Base-by-base conservation (phyloP, 495 filamentous ascomycete genomes). In the Aspergillus olivimuriae region DNA sequence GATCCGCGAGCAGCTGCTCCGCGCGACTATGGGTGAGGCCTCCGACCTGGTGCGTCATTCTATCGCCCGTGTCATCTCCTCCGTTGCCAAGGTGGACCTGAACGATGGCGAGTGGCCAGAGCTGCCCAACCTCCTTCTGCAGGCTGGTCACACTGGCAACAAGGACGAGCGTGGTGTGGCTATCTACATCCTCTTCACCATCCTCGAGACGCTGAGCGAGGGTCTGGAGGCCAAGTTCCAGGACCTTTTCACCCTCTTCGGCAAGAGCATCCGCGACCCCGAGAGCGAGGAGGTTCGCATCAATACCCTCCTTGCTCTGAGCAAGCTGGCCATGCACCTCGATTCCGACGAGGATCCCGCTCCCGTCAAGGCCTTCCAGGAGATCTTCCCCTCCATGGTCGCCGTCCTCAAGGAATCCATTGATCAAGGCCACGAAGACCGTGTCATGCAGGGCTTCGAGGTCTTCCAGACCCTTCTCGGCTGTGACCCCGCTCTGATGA, bases 381-480 rank as follows among this genome's bases (percentile, higher is more conserved):
- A 77, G 20, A 74, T 88, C 31, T 71, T 97, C 34, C 94, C 92
- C 8, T 57, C 80, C 48, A 94, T 97, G 89, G 89, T 97, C 26
- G 76, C 76, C 16, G 86, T 96, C 8, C 76, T 98, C 37, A 91
- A 95, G 72, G 74, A 81, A 35, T 77, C 85, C 17, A 81, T 97
- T 41, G 76, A 84, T 50, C 72, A 75, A 21, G 75, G 78, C 7
- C 83, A 97, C 55, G 91, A 95, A 47, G 90, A 94, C 51, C 83
- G 82, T 47, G 77, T 83, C 38, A 85, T 87, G 65, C 84, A 91
- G 56, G 84, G 83, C 4, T 98, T 98, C 55, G 92, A 98, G 62
- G 90, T 96, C 39, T 95, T 98, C 76, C 94, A 98, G 68, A 95
- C 87, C 23, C 78, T 97, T 46, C 74, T 98, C 22, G 87, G 87